A percentile compares a stretch with the other conserved stretches of the same genome.
These are phyloP conservation scores for Trichocladium antarcticum DNA, from an alignment of 495 filamentous ascomycete species.

Conservation along the genomic window DNA sequence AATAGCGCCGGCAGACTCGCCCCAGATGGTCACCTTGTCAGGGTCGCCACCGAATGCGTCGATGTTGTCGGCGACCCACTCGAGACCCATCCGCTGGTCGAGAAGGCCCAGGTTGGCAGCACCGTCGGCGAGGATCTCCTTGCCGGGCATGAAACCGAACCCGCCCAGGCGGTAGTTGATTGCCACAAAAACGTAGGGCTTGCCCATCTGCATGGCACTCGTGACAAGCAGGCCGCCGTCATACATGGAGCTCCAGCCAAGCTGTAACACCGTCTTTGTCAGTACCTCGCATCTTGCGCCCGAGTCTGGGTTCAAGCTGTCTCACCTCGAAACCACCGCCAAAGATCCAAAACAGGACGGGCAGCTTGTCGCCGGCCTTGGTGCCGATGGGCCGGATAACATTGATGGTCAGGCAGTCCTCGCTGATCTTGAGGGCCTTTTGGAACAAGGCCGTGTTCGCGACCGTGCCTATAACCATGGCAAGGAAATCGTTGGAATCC, in stretches of 20 bases:
- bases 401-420: slow-evolving; percentile 60
- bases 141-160: slow-evolving; percentile 51
- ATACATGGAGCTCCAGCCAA: slow-evolving; percentile 45
- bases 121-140: slow-evolving; percentile 55
- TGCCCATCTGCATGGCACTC: slow-evolving; percentile 41
- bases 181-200: slow-evolving; percentile 52
- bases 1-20: slow-evolving; percentile 61
- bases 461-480: slow-evolving; percentile 42
- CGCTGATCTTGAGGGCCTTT: slow-evolving; percentile 34
- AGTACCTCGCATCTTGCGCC: background rate
- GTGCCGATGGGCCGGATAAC: slow-evolving; percentile 53
- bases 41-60: slow-evolving; percentile 58
- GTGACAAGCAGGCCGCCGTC: slow-evolving; percentile 45
- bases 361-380: slow-evolving; percentile 43
- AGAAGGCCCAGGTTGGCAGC: slow-evolving; percentile 50
- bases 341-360: slow-evolving; percentile 65
- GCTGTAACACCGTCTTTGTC: slow-evolving; percentile 14
- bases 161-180: slow-evolving; percentile 53
- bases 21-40: slow-evolving; percentile 58
- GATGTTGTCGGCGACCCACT: slow-evolving; percentile 58
- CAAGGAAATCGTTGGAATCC: slow-evolving; percentile 30
- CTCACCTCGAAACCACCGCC: slow-evolving; percentile 55
- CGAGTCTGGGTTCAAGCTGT: background rate
- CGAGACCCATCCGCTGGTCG: slow-evolving; percentile 54
- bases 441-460: slow-evolving; percentile 50